Evolutionary conservation across 2,329 filamentous ascomycete species (phyloP).

Genomic region (Penicillium sp.): DNA sequence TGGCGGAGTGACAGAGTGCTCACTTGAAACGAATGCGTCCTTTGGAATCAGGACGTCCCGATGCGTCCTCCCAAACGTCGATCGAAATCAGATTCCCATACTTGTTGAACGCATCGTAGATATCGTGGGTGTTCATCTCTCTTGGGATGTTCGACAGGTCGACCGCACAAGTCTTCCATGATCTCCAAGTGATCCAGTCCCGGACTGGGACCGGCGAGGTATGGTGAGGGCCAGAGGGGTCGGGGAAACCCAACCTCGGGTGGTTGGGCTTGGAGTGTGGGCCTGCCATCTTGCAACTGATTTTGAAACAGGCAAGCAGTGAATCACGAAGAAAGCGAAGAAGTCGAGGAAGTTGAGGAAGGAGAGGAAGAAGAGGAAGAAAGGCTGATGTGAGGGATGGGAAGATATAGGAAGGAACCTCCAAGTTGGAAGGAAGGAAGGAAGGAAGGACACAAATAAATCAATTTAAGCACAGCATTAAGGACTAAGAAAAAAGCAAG

Average conservation of each 20-base stretch:
- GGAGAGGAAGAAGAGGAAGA: background rate
- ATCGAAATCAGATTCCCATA: slow-evolving; percentile 57
- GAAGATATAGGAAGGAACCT: background rate
- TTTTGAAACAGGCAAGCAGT: background rate
- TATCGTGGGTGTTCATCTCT: slow-evolving; percentile 34
- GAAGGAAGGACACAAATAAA: background rate
- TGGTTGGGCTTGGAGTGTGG: background rate
- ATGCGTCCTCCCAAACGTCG: slow-evolving; percentile 51
- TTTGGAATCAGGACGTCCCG: slow-evolving; percentile 39
- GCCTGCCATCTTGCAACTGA: background rate
- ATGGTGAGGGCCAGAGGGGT: background rate
- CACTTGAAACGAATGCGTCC: slow-evolving; percentile 57
- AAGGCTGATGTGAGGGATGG: background rate
- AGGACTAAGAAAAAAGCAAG: background rate
- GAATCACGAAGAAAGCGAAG: background rate
- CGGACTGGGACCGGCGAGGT: slow-evolving; percentile 13
- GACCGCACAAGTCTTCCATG: slow-evolving; percentile 42
- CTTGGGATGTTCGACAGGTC: slow-evolving; percentile 36
- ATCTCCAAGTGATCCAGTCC: slow-evolving; percentile 32
- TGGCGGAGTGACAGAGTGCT: background rate
- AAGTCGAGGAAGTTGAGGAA: background rate
- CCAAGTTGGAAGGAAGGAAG: background rate
- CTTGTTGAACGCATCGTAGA: slow-evolving; percentile 54
- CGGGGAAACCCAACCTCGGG: background rate
- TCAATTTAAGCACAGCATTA: too few relatives aligned